Evolutionary conservation across 805 yeast genomes (phyloP), one percentile per base, ranked within the genome.

Genomic region (Pichia paraexigua): DNA sequence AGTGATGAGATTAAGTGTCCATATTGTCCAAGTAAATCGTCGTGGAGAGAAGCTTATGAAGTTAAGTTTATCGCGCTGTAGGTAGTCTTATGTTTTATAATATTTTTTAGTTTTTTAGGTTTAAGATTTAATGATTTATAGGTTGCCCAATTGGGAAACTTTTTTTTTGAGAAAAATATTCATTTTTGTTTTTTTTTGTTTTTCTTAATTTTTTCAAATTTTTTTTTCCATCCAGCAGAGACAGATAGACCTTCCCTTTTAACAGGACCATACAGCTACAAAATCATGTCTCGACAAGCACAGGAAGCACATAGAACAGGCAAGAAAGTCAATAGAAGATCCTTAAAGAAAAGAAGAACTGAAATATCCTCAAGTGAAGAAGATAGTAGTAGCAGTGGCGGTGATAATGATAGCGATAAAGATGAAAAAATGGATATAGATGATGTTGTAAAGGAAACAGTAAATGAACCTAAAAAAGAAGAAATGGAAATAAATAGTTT

Each of bases 321-420:
- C 39, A 35, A n/a, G 39, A 35, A 35, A n/a, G 20, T 35, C 39
- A 35, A 35, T 10, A 35, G 78, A 56, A 74, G 87, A 60, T 77
- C 87, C 56, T 74, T 83, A 62, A 84, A 84, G 77, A 85, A 83
- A 79, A 82, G 90, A 79, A 84, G 91, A 81, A 85, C 92, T 0
- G 88, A 83, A 48, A 89, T 83, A 57, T 79, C 82, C 30, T 82
- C 86, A 0, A 54, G 58, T 43, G 58, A 55, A 18, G 58, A 55
- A 21, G 74, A 80, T 15, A 48, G 51, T 27, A 45, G 49, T 24
- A 24, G 25, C 25, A 24, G 46, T 20, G 27, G 22, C 24, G 32
- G 30, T 32, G 53, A 51, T 15, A 57, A 55, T 28, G 58, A 56
- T 18, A 57, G 59, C 60, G 45, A 50, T 51, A 22, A 20, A 13